A percentile compares a stretch with the other conserved stretches of the same genome.
These are phyloP conservation scores for Naganishia kalamii DNA, from an alignment of 768 basidiomycete species.

Conservation along the genomic window DNA sequence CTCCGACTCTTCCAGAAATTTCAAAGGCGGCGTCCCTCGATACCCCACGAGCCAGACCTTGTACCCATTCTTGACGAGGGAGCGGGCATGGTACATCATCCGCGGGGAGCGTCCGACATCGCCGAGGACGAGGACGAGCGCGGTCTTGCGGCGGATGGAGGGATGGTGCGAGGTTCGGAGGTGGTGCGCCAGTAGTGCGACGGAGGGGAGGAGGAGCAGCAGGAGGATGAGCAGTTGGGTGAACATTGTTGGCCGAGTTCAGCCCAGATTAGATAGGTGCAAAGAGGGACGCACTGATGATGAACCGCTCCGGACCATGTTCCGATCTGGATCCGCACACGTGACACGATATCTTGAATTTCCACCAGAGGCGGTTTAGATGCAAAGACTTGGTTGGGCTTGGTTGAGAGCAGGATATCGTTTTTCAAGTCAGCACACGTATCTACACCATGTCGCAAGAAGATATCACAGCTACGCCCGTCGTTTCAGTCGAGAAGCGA, in stretches of 20 bases:
- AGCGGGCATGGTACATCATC: conserved; percentile 98
- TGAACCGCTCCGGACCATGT: no score
- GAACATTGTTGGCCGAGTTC: not conserved
- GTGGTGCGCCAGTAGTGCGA: not conserved
- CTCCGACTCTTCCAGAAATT: conserved; percentile 63
- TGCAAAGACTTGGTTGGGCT: no score
- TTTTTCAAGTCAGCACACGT: no score
- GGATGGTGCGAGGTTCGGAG: not conserved
- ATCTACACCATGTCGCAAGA: conserved; percentile 7
- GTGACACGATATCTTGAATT: no score
- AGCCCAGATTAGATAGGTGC: no score
- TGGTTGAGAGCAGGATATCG: no score
- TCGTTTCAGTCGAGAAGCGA: not conserved
- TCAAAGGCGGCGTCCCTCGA: conserved; percentile 71
- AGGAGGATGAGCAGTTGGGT: conserved; percentile 6
- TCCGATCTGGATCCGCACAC: no score
- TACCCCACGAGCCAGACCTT: conserved; percentile 79
- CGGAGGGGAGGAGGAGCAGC: not conserved
- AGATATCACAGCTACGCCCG: not conserved
- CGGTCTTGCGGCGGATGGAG: conserved; percentile 50
- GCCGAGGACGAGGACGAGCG: conserved; percentile 86
- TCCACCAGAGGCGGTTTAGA: no score
- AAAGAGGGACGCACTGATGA: no score
- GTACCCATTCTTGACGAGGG: conserved; percentile 74
- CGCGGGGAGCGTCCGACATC: conserved; percentile 93